Evolutionary conservation across 768 basidiomycete genomes (phyloP).

Genomic region (Amanita jacksonii): DNA sequence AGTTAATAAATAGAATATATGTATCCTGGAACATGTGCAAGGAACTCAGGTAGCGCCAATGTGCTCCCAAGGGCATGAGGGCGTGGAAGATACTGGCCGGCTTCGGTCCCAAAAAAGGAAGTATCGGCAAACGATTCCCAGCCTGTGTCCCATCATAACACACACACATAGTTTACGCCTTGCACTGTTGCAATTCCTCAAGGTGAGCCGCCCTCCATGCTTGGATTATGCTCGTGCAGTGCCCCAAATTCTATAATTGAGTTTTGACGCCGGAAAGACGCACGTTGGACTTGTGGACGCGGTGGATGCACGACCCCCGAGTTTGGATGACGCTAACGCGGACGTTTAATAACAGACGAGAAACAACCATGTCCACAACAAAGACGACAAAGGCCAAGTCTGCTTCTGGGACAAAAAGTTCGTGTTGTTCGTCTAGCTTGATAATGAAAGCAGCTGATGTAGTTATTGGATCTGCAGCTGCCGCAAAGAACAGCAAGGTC

Average conservation of each 20-base stretch:
- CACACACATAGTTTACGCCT: background rate
- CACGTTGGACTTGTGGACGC: background rate
- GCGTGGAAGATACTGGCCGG: too few species aligned
- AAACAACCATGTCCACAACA: constrained; percentile 47
- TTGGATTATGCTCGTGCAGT: background rate
- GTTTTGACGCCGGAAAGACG: background rate
- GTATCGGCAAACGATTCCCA: background rate
- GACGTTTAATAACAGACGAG: background rate
- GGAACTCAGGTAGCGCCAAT: too few species aligned
- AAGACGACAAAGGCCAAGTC: constrained; percentile 60
- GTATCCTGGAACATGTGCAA: too few species aligned
- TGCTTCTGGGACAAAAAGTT: constrained; percentile 34
- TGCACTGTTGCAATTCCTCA: constrained; percentile 5
- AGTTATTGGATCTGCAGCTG: constrained; percentile 13
- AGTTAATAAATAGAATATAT: too few species aligned
- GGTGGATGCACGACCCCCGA: constrained; percentile 1
- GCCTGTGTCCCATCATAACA: background rate
- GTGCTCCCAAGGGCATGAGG: too few species aligned
- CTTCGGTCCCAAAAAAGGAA: constrained; percentile 3
- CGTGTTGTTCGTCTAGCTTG: constrained; percentile 13
- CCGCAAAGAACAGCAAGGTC: constrained; percentile 57
- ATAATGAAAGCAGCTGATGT: background rate
- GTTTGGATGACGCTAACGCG: constrained; percentile 8
- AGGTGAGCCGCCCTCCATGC: constrained; percentile 4
- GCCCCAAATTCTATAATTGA: background rate